These are phyloP conservation scores for Rhinocladiella mackenziei DNA, from an alignment of 2,329 filamentous ascomycete species.

Conservation along the genomic window DNA sequence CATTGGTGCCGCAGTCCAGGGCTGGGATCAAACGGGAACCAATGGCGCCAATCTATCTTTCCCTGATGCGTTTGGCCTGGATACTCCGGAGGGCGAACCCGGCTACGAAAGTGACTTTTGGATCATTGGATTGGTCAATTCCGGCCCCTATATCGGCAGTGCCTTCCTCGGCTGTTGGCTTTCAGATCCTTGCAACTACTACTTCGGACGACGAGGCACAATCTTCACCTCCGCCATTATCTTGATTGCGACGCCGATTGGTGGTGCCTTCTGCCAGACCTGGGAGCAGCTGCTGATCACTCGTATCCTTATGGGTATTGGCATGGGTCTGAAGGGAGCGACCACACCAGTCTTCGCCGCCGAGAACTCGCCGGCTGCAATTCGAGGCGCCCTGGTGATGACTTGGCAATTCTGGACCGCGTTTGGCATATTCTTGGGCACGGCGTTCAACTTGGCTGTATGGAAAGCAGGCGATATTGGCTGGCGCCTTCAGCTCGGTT, in stretches of 20 bases:
- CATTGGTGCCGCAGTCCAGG: slow-evolving; percentile 43
- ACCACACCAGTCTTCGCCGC: slow-evolving; percentile 48
- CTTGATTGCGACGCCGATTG: slow-evolving; percentile 32
- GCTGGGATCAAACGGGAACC: slow-evolving; percentile 44
- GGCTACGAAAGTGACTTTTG: slow-evolving; percentile 33
- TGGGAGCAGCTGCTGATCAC: slow-evolving; percentile 42
- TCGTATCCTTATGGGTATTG: slow-evolving; percentile 41
- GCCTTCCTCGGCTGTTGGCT: no score
- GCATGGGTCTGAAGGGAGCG: slow-evolving; percentile 41
- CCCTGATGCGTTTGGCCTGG: slow-evolving; percentile 36
- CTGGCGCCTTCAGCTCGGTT: slow-evolving; percentile 62
- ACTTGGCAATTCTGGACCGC: slow-evolving; percentile 55
- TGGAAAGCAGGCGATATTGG: slow-evolving; percentile 55
- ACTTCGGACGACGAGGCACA: slow-evolving; percentile 31
- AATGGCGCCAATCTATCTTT: slow-evolving; percentile 46
- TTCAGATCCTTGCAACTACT: slow-evolving; percentile 39
- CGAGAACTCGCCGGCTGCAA: slow-evolving; percentile 47
- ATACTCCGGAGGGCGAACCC: no score
- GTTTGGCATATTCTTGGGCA: slow-evolving; percentile 64
- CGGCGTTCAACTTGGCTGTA: slow-evolving; percentile 61
- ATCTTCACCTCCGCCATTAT: slow-evolving; percentile 35
- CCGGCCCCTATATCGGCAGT: no score
- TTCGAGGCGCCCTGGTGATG: slow-evolving; percentile 50
- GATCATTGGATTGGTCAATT: slow-evolving; percentile 46
- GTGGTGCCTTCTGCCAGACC: slow-evolving; percentile 31